These are phyloP conservation scores for Glycine latifolia DNA, from an alignment of 306 rosid genomes.

Conservation along the genomic window DNA sequence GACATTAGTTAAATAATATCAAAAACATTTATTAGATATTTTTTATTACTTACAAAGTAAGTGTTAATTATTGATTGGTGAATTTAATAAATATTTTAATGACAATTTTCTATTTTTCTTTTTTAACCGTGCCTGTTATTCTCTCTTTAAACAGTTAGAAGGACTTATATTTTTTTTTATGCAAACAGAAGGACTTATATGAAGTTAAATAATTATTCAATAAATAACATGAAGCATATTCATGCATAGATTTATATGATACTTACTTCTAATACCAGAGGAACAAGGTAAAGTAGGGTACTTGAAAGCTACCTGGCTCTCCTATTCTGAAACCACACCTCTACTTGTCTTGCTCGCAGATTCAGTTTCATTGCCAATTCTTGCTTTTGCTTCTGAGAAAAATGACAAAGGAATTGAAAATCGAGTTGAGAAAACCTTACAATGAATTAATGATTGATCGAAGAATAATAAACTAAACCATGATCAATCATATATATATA, in stretches of 20 bases:
- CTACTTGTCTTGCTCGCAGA: constrained; percentile 86
- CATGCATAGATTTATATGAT: neutral
- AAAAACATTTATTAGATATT: neutral
- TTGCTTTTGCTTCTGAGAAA: constrained; percentile 82
- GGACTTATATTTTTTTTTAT: neutral
- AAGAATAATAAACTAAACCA: neutral
- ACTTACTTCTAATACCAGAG: neutral
- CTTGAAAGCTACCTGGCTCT: constrained; percentile 74
- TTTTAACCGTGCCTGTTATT: neutral
- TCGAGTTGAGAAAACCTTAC: neutral
- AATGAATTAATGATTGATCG: neutral
- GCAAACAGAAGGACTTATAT: neutral
- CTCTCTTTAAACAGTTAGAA: neutral
- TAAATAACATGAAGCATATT: neutral
- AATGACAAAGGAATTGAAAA: neutral
- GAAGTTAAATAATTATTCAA: neutral
- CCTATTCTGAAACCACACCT: constrained; percentile 98
- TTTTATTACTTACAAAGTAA: neutral
- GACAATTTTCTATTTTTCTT: neutral
- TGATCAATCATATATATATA: neutral
- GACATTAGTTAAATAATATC: neutral
- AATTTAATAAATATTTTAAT: neutral
- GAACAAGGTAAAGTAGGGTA: neutral
- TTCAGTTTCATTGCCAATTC: constrained; percentile 72
- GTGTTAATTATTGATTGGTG: neutral